These are phyloP conservation scores for Wickerhamomyces hampshirensis DNA, from an alignment of 805 yeast species.

Conservation along the genomic window DNA sequence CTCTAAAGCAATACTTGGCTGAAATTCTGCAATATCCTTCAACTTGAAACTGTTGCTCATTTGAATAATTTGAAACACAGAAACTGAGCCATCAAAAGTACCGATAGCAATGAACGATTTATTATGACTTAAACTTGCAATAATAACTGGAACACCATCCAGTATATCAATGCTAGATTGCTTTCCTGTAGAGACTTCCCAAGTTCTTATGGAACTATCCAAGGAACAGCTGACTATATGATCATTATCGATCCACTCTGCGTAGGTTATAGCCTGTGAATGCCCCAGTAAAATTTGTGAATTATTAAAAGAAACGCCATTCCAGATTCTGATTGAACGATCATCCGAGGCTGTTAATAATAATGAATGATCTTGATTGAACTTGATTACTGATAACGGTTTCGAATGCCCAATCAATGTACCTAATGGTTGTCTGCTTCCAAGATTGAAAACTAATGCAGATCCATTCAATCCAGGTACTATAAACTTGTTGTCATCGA, in stretches of 20 bases:
- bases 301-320: constrained; percentile 52
- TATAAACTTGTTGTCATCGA: constrained; percentile 63
- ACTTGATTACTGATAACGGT: constrained; percentile 48
- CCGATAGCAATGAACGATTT: constrained; percentile 52
- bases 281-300: constrained; percentile 48
- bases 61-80: constrained; percentile 42
- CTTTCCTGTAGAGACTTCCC: constrained; percentile 53
- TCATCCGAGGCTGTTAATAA: constrained; percentile 80
- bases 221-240: constrained; percentile 51
- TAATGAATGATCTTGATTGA: constrained; percentile 45
- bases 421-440: constrained; percentile 44
- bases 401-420: constrained; percentile 61
- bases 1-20: constrained; percentile 15
- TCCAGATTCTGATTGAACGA: constrained; percentile 69
- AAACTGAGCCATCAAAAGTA: constrained; percentile 56
- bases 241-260: constrained; percentile 49
- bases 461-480: constrained; percentile 56
- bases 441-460: constrained; percentile 51
- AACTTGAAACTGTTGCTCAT: constrained; percentile 9
- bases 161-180: constrained; percentile 31
- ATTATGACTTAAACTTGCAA: constrained; percentile 49
- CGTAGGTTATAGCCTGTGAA: constrained; percentile 49
- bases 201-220: constrained; percentile 65
- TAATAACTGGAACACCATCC: constrained; percentile 52
- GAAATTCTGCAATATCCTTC: constrained; percentile 21